Evolutionary conservation across 208 protist species (phyloP).

Genomic region (Trypanosoma mega): DNA sequence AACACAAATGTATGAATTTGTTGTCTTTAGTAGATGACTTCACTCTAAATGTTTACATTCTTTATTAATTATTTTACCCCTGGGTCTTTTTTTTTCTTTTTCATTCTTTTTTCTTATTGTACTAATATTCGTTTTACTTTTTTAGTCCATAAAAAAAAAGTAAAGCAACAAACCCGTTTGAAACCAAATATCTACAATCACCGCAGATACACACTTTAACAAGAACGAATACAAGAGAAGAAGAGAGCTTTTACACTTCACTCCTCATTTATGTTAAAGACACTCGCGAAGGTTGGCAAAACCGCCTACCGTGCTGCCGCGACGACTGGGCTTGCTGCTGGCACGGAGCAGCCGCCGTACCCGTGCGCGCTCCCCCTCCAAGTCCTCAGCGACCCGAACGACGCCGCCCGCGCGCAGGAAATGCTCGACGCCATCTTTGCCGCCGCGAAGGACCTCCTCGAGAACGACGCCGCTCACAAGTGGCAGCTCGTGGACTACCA

Average conservation of each 20-base stretch:
- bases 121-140: conserved; percentile 4
- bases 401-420: conserved; percentile 37
- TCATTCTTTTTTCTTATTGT: conserved; percentile 9
- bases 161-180: conserved; percentile 1
- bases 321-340: conserved; percentile 72
- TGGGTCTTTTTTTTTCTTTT: conserved; percentile 3
- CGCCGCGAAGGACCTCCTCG: conserved; percentile 56
- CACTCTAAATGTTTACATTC: background rate
- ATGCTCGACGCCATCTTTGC: conserved; percentile 58
- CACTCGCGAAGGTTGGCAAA: conserved; percentile 60
- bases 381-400: conserved; percentile 45
- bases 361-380: conserved; percentile 78
- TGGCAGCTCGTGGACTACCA: conserved; percentile 71
- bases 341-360: conserved; percentile 78
- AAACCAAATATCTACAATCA: background rate
- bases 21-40: no score
- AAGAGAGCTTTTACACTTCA: conserved; percentile 10
- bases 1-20: no score
- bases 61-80: background rate
- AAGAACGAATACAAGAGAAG: no score
- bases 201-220: no score
- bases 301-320: conserved; percentile 73
- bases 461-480: conserved; percentile 51
- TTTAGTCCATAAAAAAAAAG: conserved; percentile 7
- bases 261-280: conserved; percentile 54